Evolutionary conservation across 192 early-diverging fungal species (phyloP), one percentile per base, ranked within the genome.

Genomic region (Fimicolochytrium jonesii): DNA sequence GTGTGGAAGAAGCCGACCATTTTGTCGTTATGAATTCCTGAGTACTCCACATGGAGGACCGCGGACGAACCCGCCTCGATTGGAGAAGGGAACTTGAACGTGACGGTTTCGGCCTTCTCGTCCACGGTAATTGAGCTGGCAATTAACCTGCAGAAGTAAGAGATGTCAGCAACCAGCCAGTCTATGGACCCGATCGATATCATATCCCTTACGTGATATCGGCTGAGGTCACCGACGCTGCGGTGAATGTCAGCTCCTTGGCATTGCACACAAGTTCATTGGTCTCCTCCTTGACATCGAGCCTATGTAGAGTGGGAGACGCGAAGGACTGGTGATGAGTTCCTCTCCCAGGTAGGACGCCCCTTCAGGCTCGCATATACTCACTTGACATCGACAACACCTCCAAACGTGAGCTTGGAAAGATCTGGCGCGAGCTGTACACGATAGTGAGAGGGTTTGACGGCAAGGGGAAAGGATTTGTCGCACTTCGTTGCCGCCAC

Each of bases 1-100:
- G 84, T 86, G 43, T 92, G 85, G 78, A 97, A 98, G 71, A 98
- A 98, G 1, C 96, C 94, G 36, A 80, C 79, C 92, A 98, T 93
- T 64, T 89, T 81, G 71, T 98, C 80, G 55, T 77, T 79, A 68
- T 82, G 80, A 26, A 64, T 64, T 37, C 80, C 80, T 4, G 72
- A 66, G 68, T 83, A 85, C 56, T 79, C 71, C 34, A 71, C 34
- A 35, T 43, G 39, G 11, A 85, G 58, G 34, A 67, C 45, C 6
- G 71, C 80, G 9, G 51, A 68, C 35, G 75, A 49, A 26, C 76
- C 77, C 18, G 65, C 71, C 32, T 76, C 64, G 49, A 85, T 67
- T 2, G 33, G 66, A 25, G 73, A 56, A 18, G 54, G 52, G 49
- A 85, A 85, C 47, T 61, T 51, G 35, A 84, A 71, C 0, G 75